phyloP scores from a whole-genome alignment of 2,329 filamentous ascomycete genomes.

The Orbilia ellipsospora region DNA sequence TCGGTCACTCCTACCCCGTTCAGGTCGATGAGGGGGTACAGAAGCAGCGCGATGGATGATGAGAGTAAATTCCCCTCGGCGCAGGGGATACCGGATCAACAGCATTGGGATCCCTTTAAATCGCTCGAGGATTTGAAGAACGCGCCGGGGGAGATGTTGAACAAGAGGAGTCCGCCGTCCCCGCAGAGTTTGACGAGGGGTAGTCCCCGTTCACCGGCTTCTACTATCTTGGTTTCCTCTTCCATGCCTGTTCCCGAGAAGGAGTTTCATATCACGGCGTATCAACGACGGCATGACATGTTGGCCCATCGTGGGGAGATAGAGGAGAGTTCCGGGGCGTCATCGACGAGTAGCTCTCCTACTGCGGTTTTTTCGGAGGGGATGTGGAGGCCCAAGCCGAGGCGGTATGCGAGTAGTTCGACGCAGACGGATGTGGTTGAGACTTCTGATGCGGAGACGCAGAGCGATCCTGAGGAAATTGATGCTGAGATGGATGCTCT shows the following conservation, averaged over 20 bases:
- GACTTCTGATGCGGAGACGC: conserved; percentile 44
- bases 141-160: conserved; percentile 49
- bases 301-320: too few species aligned
- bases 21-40: conserved; percentile 49
- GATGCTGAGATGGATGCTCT: conserved; percentile 35
- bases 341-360: conserved; percentile 17
- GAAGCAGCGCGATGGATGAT: conserved; percentile 56
- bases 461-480: conserved; percentile 47
- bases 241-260: conserved; percentile 57
- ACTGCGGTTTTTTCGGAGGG: conserved; percentile 5
- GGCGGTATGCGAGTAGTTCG: conserved; percentile 28
- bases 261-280: conserved; percentile 56
- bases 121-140: conserved; percentile 53
- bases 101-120: conserved; percentile 58
- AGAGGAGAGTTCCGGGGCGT: conserved; percentile 11
- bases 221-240: conserved; percentile 55
- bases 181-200: conserved; percentile 57
- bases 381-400: conserved; percentile 22
- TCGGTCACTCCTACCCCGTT: conserved; percentile 58
- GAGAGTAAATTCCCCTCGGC: conserved; percentile 58
- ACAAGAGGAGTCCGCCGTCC: conserved; percentile 56
- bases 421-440: conserved; percentile 43
- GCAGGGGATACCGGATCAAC: conserved; percentile 57
- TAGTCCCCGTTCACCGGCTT: conserved; percentile 56
- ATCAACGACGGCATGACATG: conserved; percentile 34